Evolutionary conservation across 2,329 filamentous ascomycete species (phyloP).

Genomic region (Beauveria sp.): DNA sequence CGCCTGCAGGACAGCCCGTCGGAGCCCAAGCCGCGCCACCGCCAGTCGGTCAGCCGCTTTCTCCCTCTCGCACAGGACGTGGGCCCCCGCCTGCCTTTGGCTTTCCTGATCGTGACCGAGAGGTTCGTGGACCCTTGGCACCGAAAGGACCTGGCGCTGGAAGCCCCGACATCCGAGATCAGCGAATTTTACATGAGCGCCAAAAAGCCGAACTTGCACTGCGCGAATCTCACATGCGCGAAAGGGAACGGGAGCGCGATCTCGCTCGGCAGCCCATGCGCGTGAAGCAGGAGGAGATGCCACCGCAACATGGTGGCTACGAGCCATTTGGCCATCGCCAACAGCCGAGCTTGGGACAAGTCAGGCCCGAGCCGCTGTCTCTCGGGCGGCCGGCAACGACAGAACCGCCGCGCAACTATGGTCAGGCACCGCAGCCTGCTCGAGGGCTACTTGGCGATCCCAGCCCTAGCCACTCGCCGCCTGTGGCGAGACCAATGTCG

Average conservation of each 20-base stretch:
- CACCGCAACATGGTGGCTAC: constrained; percentile 31
- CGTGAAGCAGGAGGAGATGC: constrained; percentile 44
- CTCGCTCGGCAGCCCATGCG: constrained; percentile 18
- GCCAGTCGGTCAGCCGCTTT: constrained; percentile 37
- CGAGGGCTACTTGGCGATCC: constrained; percentile 34
- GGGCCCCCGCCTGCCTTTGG: constrained; percentile 35
- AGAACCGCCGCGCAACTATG: constrained; percentile 35
- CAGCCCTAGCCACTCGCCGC: constrained; percentile 29
- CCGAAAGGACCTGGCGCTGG: constrained; percentile 30
- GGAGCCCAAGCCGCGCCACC: constrained; percentile 19
- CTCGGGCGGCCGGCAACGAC: constrained; percentile 31
- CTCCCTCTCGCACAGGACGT: constrained; percentile 37
- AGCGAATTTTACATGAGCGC: constrained; percentile 26
- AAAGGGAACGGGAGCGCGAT: constrained; percentile 20
- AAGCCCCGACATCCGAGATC: constrained; percentile 27
- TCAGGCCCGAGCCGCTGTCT: constrained; percentile 34
- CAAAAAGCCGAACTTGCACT: constrained; percentile 25
- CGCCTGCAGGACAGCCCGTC: constrained; percentile 10
- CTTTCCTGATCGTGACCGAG: constrained; percentile 37
- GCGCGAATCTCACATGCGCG: constrained; percentile 20
- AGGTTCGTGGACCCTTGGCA: constrained; percentile 30
- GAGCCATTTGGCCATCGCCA: constrained; percentile 37
- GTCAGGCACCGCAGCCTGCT: constrained; percentile 27
- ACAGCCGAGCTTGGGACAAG: constrained; percentile 30
- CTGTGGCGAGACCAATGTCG: constrained; percentile 31